A percentile compares a stretch with the other conserved stretches of the same genome.
Conservation (phyloP, 768 basidiomycete species). For the Infundibulicybe gibba region DNA sequence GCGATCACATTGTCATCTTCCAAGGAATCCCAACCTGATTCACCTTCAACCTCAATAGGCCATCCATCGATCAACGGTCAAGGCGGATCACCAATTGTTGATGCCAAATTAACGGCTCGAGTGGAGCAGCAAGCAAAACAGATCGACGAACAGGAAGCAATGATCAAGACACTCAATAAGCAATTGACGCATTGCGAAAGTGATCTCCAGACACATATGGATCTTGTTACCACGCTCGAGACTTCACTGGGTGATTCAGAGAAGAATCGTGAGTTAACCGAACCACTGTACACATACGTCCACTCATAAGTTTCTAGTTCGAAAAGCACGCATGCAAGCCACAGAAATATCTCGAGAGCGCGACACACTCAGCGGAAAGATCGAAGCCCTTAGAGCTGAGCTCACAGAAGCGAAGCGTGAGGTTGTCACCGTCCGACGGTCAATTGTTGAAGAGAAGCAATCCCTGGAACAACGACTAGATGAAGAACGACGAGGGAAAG, state of each 20-base stretch:
- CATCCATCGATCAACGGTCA: conserved; percentile 36
- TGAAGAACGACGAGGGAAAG: conserved; percentile 86
- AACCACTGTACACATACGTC: conserved; percentile 1
- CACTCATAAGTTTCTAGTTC: conserved; percentile 45
- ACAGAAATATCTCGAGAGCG: conserved; percentile 87
- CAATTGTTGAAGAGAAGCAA: conserved; percentile 87
- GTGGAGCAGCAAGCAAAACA: conserved; percentile 74
- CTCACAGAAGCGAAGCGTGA: conserved; percentile 78
- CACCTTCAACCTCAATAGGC: conserved; percentile 59
- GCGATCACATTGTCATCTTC: conserved; percentile 53
- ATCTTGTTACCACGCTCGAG: conserved; percentile 81
- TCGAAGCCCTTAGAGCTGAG: conserved; percentile 67
- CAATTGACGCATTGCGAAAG: conserved; percentile 91
- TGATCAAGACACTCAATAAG: conserved; percentile 94
- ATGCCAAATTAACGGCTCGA: conserved; percentile 53
- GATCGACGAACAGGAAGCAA: conserved; percentile 80
- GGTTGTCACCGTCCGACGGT: conserved; percentile 70
- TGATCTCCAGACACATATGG: conserved; percentile 89
- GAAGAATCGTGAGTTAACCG: conserved; percentile 72
- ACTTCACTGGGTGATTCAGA: conserved; percentile 87
- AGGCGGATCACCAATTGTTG: conserved; percentile 37
- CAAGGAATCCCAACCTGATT: conserved; percentile 70
- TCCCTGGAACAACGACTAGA: conserved; percentile 78
- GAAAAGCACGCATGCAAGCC: conserved; percentile 92
- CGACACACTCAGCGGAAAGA: conserved; percentile 64